Percentiles rank a stretch among this genome's conserved stretches.
phyloP scores from a whole-genome alignment of 2,329 filamentous ascomycete species.

The Sarocladiaceae sp. region DNA sequence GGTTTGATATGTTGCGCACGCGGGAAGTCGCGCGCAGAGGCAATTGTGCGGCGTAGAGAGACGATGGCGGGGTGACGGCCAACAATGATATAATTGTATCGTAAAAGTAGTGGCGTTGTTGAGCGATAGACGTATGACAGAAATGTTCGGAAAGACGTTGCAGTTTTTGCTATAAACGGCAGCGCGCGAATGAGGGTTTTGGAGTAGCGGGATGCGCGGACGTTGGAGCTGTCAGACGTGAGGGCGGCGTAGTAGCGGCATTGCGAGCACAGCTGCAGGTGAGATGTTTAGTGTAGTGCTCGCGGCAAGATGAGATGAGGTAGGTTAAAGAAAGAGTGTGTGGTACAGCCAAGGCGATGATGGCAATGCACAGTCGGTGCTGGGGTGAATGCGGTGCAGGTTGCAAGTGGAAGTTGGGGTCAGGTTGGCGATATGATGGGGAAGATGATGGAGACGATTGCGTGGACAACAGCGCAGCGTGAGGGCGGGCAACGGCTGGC shows the following conservation, averaged over 20 bases:
- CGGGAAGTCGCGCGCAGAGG: not conserved
- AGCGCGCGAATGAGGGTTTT: not conserved
- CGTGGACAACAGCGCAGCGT: not conserved
- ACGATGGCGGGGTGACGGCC: not conserved
- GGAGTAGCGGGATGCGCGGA: not conserved
- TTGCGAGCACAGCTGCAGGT: constrained; percentile 1
- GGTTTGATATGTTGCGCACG: not conserved
- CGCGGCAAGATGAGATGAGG: not conserved
- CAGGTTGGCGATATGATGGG: not conserved
- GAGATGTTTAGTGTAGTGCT: no score
- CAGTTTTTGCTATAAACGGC: not conserved
- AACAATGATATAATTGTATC: not conserved
- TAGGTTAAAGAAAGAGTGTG: not conserved
- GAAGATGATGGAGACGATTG: constrained; percentile 8
- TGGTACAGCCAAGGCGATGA: not conserved
- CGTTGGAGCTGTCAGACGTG: not conserved
- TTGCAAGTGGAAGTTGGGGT: not conserved
- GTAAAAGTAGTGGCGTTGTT: not conserved
- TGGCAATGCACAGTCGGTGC: not conserved
- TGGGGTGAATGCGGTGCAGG: not conserved
- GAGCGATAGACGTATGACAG: not conserved
- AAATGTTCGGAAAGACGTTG: no score
- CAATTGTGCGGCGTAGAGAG: not conserved
- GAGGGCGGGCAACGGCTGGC: not conserved
- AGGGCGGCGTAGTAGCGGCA: not conserved